Base-by-base conservation (phyloP, 371 early-diverging fungal genomes). In the Mucor ambiguus region DNA sequence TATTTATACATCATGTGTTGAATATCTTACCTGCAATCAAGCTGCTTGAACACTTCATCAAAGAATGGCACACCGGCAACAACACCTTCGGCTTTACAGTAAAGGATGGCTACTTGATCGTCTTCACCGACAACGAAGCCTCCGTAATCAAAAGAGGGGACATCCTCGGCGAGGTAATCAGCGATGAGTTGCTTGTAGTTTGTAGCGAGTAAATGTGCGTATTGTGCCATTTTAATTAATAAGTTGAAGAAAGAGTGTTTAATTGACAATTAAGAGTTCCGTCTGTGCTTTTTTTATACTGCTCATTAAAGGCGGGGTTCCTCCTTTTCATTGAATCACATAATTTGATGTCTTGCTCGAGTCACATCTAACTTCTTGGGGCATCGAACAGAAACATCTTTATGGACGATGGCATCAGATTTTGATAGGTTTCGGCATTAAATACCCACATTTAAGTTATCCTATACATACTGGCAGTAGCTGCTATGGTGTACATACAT, bases 131-230 rank as follows among this genome's bases (percentile, higher is more conserved):
- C 98, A 38, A 97, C 98, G 73, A 85, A 96, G 49, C 97, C 98
- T 55, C 97, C 98, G 76, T 94, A 96, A 81, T 98, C 98, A 77
- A 98, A 97, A 18, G 93, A 92, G 6, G 98, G 97, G 16, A 94
- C 92, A 81, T 98, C 98, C 78, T 98, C 97, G 66, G 88, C 83
- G 28, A 98, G 86, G 90, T 96, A 98, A 59, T 80, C 78, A 1
- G 85, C 65, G n/a, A 96, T 88, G 35, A 82, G 69, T 38, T 80
- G 68, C 67, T 87, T 88, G 85, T 88, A 93, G 65, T 85, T 85
- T 20, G 86, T 87, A 7, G 95, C 92, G 29, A 95, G 89, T 43
- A 96, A 86, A 71, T 93, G 88, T 43, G 75, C 60, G 58, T 69
- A 75, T 37, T 75, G 66, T 12, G 79, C 37, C 82, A 82, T 82